These are phyloP conservation scores for Aschersonia sp. DNA, from an alignment of 2,329 filamentous ascomycete species.

Conservation along the genomic window DNA sequence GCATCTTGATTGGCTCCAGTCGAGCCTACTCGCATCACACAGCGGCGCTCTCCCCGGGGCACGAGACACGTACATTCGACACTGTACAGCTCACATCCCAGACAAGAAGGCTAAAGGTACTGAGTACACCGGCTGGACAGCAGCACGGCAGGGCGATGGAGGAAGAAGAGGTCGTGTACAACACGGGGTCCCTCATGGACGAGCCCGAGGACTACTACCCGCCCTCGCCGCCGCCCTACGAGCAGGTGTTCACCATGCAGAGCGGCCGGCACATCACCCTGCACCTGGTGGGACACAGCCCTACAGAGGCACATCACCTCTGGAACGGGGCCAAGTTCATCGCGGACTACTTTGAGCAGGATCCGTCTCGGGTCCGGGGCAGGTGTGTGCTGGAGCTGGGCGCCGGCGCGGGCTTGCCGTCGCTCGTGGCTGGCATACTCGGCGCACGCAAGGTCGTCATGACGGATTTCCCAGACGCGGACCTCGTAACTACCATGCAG, in stretches of 20 bases:
- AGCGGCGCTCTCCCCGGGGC: too few species aligned
- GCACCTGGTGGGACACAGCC: conserved; percentile 74
- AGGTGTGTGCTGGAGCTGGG: conserved; percentile 78
- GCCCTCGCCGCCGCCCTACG: conserved; percentile 61
- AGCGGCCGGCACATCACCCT: conserved; percentile 52
- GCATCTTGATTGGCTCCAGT: too few species aligned
- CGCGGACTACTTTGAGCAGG: conserved; percentile 61
- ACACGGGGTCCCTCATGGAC: conserved; percentile 47
- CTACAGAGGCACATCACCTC: conserved; percentile 76
- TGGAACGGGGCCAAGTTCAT: conserved; percentile 83
- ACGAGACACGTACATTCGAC: too few species aligned
- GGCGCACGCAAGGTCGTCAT: conserved; percentile 61
- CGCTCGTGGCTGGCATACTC: conserved; percentile 59
- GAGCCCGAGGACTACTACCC: conserved; percentile 73
- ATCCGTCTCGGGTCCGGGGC: conserved; percentile 45
- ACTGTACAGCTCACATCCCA: too few species aligned
- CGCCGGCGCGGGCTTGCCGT: conserved; percentile 73
- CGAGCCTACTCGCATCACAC: too few species aligned
- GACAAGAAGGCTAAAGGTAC: too few species aligned
- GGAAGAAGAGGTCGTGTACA: conserved; percentile 21
- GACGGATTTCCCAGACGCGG: conserved; percentile 78
- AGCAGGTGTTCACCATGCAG: conserved; percentile 54
- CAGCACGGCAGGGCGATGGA: background rate
- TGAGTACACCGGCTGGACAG: too few species aligned
- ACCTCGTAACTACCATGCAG: conserved; percentile 67